A percentile compares a stretch with the other conserved stretches of the same genome.
phyloP scores from a whole-genome alignment of 176 grass and related monocot genomes.

The Phragmites australis region DNA sequence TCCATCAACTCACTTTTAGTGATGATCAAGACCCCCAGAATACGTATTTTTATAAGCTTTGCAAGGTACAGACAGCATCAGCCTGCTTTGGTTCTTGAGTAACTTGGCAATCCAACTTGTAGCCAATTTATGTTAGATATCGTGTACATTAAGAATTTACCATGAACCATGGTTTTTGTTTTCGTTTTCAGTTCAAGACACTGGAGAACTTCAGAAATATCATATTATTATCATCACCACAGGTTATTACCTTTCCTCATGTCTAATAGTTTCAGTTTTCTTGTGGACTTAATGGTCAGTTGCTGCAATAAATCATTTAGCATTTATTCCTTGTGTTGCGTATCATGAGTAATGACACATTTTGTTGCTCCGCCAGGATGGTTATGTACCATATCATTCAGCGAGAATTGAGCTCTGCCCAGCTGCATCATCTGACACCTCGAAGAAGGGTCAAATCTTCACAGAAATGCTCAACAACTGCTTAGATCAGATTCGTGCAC shows the following conservation, averaged over 20 bases:
- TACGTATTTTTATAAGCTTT: constrained; percentile 90
- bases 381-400: constrained; percentile 96
- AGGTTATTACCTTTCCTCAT: constrained; percentile 55
- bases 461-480: constrained; percentile 94
- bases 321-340: neutral
- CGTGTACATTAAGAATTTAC: neutral
- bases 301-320: neutral
- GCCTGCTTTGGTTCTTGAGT: neutral
- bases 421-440: constrained; percentile 71
- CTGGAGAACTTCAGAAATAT: constrained; percentile 98
- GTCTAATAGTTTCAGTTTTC: neutral
- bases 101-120: neutral
- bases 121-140: constrained; percentile 8
- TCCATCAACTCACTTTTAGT: constrained; percentile 94
- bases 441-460: constrained; percentile 81
- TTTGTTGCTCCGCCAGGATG: constrained; percentile 59
- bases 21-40: constrained; percentile 86
- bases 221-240: constrained; percentile 88
- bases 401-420: constrained; percentile 91
- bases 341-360: neutral
- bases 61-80: constrained; percentile 57
- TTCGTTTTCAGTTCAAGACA: constrained; percentile 74
- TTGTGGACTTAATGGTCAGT: neutral
- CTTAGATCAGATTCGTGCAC: constrained; percentile 83
- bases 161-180: constrained; percentile 16